These are phyloP conservation scores for Lycium barbarum DNA, from an alignment of 257 asterid genomes.

Conservation along the genomic window DNA sequence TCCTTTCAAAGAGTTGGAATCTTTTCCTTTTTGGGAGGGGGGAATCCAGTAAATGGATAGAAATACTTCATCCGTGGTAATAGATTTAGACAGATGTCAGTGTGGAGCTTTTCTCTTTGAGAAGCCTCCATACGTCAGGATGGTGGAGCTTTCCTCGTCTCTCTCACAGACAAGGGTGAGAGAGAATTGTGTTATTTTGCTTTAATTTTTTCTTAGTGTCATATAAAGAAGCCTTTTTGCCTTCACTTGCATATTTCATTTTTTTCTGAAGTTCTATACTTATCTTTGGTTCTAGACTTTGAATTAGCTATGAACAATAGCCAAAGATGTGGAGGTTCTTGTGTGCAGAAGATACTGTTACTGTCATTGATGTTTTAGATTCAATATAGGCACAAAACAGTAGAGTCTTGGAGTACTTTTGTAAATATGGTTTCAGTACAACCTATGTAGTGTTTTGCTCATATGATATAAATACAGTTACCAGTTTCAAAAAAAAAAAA, in stretches of 20 bases:
- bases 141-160: neutral
- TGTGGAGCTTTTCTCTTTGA: constrained; percentile 5
- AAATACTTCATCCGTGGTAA: neutral
- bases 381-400: too few relatives aligned
- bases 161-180: neutral
- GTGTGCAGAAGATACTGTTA: neutral
- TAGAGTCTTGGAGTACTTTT: too few relatives aligned
- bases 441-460: too few relatives aligned
- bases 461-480: too few relatives aligned
- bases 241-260: neutral
- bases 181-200: neutral
- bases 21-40: constrained; percentile 14
- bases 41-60: neutral
- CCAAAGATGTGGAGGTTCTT: neutral
- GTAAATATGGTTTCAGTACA: too few relatives aligned
- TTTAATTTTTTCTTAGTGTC: neutral
- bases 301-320: neutral
- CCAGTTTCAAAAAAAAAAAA: too few relatives aligned
- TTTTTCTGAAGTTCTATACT: neutral
- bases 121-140: neutral
- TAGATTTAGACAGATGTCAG: constrained; percentile 11
- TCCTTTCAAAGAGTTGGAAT: constrained; percentile 1
- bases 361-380: too few relatives aligned
- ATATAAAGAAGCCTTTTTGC: neutral
- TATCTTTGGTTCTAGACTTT: neutral